Base-by-base conservation (phyloP, 805 yeast genomes). In the Nakazawaea ishiwadae region DNA sequence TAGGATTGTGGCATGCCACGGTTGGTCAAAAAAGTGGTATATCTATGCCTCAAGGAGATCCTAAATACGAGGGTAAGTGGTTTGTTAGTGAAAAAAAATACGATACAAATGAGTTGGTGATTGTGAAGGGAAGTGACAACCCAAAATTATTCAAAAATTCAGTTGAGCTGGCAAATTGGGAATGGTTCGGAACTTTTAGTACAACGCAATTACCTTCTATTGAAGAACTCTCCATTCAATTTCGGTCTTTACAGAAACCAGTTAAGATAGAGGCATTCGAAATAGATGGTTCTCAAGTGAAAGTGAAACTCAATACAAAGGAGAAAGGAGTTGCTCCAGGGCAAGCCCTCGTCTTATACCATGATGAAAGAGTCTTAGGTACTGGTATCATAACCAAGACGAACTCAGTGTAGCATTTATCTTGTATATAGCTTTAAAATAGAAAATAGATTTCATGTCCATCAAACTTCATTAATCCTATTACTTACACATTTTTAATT, bases 1-100 rank as follows among this genome's bases (percentile, higher is more conserved):
- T 73, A 20, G 99, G 99, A 0, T 57, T 93, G 8, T 93, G 98
- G 98, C 79, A 84, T 35, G 91, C 87, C n/a, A 93, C 99, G 0
- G 78, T 91, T 17, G 99, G 99, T 0, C 98, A 93, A 62, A 76
- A 81, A 47, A 73, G 82, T 14, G 79, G 90, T 3, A 62, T 89
- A 2, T 72, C 87, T 0, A 75, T 91, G 85, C 97, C 97, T 0
- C 98, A 93, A 58, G 91, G 90, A 0, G 81, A 84, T 49, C 90
- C 90, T 0, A 56, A 59, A 5, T 80, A 74, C 49, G 67, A 73
- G 33, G 98, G 98, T 0, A 68, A 76, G 1, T 93, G 99, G 99
- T 87, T 79, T 58, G 87, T 90, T 1, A 75, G 84, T 49, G 89
- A 74, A 17, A 93, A 93, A 54, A 61, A 76, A 24, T 56, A 62